These are phyloP conservation scores for Scenedesmus sp. DNA, from an alignment of 163 green algal species.

Conservation along the genomic window DNA sequence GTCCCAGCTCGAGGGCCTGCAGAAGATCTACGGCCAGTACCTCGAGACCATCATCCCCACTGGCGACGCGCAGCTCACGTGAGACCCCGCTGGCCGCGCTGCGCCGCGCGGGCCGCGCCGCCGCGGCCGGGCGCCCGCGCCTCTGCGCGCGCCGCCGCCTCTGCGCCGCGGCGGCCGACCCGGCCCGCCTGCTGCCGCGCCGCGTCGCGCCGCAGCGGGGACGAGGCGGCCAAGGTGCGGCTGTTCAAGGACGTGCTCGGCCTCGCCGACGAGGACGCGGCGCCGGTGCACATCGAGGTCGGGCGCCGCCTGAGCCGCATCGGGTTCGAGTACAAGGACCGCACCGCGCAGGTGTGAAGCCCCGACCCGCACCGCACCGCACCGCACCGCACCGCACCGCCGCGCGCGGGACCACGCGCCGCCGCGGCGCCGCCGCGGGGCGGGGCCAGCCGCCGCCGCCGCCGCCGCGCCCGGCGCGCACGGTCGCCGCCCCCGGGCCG, in stretches of 20 bases:
- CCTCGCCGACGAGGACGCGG: conserved; percentile 89
- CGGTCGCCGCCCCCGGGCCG: too few relatives aligned
- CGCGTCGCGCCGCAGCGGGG: conserved; percentile 52
- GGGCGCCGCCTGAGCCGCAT: conserved; percentile 70
- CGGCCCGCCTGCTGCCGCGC: neutral
- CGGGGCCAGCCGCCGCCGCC: too few relatives aligned
- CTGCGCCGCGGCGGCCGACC: too few relatives aligned
- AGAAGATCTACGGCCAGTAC: conserved; percentile 84
- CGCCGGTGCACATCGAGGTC: conserved; percentile 89
- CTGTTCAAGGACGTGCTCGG: conserved; percentile 92
- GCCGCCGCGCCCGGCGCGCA: too few relatives aligned
- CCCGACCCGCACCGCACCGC: neutral
- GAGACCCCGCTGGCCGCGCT: too few relatives aligned
- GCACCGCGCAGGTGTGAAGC: neutral
- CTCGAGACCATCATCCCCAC: conserved; percentile 80
- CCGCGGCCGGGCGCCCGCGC: neutral
- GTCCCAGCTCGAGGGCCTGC: conserved; percentile 57
- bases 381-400: too few relatives aligned
- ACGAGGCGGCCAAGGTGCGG: conserved; percentile 78
- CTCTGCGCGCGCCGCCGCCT: neutral
- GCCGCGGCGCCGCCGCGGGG: too few relatives aligned
- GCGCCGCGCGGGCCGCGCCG: too few relatives aligned
- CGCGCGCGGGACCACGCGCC: too few relatives aligned
- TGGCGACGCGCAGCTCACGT: conserved; percentile 72
- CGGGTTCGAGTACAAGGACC: conserved; percentile 68